Evolutionary conservation across 2,329 filamentous ascomycete genomes (phyloP).

Genomic region (Aschersonia sp.): DNA sequence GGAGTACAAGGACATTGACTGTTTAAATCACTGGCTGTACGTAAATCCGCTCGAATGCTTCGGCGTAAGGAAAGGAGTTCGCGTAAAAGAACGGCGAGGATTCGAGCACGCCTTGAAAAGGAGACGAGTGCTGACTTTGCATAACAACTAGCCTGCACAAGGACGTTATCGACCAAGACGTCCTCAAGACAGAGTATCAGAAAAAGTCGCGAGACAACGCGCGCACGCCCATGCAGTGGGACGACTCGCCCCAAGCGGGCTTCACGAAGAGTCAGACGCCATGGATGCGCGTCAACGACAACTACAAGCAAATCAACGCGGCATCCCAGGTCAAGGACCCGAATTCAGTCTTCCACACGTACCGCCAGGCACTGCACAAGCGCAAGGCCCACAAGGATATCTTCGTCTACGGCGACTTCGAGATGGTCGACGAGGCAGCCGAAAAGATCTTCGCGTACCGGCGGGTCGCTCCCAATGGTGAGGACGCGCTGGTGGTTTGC

Average conservation of each 20-base stretch:
- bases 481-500: slow-evolving; percentile 20
- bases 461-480: slow-evolving; percentile 15
- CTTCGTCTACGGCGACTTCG: slow-evolving; percentile 49
- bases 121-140: too few species aligned
- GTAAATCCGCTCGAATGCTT: background rate
- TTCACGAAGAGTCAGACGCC: slow-evolving; percentile 43
- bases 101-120: too few species aligned
- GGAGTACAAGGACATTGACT: slow-evolving; percentile 56
- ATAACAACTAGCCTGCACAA: slow-evolving; percentile 17
- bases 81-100: too few species aligned
- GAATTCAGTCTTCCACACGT: slow-evolving; percentile 45
- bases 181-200: slow-evolving; percentile 31
- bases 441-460: slow-evolving; percentile 23
- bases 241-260: slow-evolving; percentile 41
- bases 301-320: slow-evolving; percentile 49
- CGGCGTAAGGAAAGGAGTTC: too few species aligned
- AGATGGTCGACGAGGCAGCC: slow-evolving; percentile 20
- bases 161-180: slow-evolving; percentile 21
- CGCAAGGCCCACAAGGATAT: slow-evolving; percentile 47
- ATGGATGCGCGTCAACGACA: slow-evolving; percentile 59
- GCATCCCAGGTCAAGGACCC: slow-evolving; percentile 31
- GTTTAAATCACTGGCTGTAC: slow-evolving; percentile 33
- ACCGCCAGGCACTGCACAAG: slow-evolving; percentile 40
- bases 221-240: slow-evolving; percentile 61
- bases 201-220: slow-evolving; percentile 54